Evolutionary conservation across 176 grass and related monocot genomes (phyloP), one percentile per base, ranked within the genome.

Genomic region (Leersia perrieri): DNA sequence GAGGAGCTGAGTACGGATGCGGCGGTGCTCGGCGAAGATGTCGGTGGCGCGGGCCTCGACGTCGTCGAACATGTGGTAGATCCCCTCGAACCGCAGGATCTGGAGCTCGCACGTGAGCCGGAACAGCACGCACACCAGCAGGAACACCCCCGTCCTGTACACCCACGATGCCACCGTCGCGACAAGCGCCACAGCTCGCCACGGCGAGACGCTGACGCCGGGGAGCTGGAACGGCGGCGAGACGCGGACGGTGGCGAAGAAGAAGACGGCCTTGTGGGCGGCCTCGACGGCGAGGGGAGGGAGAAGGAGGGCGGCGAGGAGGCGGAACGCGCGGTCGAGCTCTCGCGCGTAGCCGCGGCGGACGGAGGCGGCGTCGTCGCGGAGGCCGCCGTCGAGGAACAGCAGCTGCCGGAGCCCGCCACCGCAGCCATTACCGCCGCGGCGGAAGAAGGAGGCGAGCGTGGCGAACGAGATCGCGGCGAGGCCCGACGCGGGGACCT

Each of bases 71-170:
- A 95, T 98, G 65, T 76, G 81, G 83, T 93, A 86, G 57, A 98
- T 76, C 9, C 92, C 92, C 62, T 95, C 96, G 70, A 98, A 98
- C 53, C 96, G 80, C 23, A 98, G 92, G 74, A 91, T 98, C 90
- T 98, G 96, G 60, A 98, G 92, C 90, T 93, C 90, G 91, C 96
- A 98, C 20, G 96, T 98, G 80, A 98, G 92, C 9, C 96, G 85
- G 90, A 95, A 95, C 66, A 98, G 86, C 79, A 95, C 96, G 82
- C 92, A 95, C 32, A 98, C 90, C 13, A 98, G 88, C 60, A 98
- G 84, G 77, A 98, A 95, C 72, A 95, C 84, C 65, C 73, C 90
- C 31, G 96, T 95, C 16, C 90, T 75, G 81, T 98, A 98, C 60
- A 95, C 88, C 96, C 95, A 98, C 61, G 95, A 93, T 60, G 73